Base-by-base conservation (phyloP, 2,329 filamentous ascomycete genomes). In the Ceratocystiopsis minuta region DNA sequence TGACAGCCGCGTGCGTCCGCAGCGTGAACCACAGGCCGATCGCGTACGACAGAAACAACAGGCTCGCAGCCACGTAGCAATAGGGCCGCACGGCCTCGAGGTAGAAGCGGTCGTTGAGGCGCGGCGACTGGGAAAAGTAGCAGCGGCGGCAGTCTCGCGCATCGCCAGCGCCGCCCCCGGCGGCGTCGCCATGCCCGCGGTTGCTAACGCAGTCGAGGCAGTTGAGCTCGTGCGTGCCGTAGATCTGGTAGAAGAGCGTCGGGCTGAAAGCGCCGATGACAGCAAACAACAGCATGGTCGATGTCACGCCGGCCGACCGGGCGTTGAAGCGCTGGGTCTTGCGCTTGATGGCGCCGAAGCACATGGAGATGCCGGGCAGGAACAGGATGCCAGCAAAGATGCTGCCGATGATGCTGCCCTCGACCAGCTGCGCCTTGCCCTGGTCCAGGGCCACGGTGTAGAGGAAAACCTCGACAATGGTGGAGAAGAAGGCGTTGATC, bases 321-420 rank as follows among this genome's bases (percentile, higher is more conserved):
- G 90, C 87, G 56, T 98, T 98, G 70, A 98, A 98, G 36, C 90
- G 79, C 57, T 98, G 90, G 1, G 90, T 98, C 64, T 98, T 98
- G 52, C 92, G 78, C 64, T 94, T 94, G 55, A 98, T 79, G 16
- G 92, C 92, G 37, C 90, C 90, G 54, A 95, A 98, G 60, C 90
- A 98, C 90, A 98, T 98, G 44, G 88, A 96, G 32, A 98, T 59
- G 2, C 90, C 90, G 0, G 90, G 90, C 37, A 98, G 68, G 57
- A 98, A 93, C 14, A 98, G 68, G 37, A 98, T 83, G 63, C 90
- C 90, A 4, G 88, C 88, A 57, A 98, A 95, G 47, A 98, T 95
- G 58, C 90, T 98, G 47, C 90, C 90, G 46, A 98, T 84, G 51
- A 98, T 86, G 60, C 87, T 95, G 39, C 90, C 90, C 59, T 98